Evolutionary conservation across 306 rosid species (phyloP).

Genomic region (Calophaca sinica): DNA sequence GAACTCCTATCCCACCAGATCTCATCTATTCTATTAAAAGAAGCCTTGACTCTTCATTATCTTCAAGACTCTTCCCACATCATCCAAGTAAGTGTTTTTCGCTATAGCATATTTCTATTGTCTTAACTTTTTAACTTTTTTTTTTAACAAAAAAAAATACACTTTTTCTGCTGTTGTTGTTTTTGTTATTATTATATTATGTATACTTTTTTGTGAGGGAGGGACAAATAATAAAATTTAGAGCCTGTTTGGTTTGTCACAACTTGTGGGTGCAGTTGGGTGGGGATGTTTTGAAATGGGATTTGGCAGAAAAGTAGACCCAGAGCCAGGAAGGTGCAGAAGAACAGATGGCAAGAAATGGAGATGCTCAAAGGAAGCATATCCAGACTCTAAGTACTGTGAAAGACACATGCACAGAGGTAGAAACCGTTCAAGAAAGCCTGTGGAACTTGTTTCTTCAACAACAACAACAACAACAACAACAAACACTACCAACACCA

Average conservation of each 20-base stretch:
- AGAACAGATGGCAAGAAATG: constrained; percentile 99
- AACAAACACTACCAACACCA: constrained; percentile 14
- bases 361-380: constrained; percentile 99
- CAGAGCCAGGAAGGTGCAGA: constrained; percentile 99
- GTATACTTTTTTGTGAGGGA: neutral
- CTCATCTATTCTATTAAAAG: constrained; percentile 83
- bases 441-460: constrained; percentile 79
- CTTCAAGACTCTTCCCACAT: constrained; percentile 87
- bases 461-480: constrained; percentile 1
- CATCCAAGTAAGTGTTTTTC: constrained; percentile 66
- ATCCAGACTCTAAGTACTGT: constrained; percentile 98
- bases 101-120: neutral
- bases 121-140: neutral
- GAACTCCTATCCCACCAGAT: constrained; percentile 87
- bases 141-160: neutral
- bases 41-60: constrained; percentile 76
- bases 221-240: constrained; percentile 29
- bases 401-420: constrained; percentile 99
- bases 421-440: constrained; percentile 99
- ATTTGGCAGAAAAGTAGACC: constrained; percentile 92
- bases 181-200: constrained; percentile 24
- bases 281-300: constrained; percentile 99
- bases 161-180: neutral
- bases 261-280: constrained; percentile 67
- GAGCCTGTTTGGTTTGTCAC: constrained; percentile 41